These are phyloP conservation scores for Boletus rufocinnamomeus DNA, from an alignment of 768 basidiomycete species.

Conservation along the genomic window DNA sequence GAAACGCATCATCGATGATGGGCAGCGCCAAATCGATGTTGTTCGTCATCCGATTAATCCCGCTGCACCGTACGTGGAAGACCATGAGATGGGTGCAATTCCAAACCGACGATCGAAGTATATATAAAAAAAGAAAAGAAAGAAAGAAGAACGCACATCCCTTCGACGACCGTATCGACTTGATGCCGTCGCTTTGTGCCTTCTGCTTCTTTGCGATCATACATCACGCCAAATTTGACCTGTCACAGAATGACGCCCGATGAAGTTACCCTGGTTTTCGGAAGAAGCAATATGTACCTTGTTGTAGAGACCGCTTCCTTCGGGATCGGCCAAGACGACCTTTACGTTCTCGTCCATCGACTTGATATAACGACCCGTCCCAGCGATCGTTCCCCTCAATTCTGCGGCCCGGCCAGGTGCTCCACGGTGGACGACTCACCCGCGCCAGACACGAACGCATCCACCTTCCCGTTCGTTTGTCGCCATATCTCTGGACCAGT, in stretches of 20 bases:
- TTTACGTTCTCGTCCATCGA: slow-evolving; percentile 63
- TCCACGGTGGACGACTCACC: slow-evolving; percentile 44
- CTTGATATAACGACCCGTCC: slow-evolving; percentile 79
- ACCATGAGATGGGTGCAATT: not conserved
- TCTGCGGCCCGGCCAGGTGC: not conserved
- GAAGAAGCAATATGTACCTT: slow-evolving; percentile 51
- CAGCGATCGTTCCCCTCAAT: slow-evolving; percentile 73
- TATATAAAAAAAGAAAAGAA: slow-evolving; percentile 7
- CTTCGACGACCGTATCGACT: slow-evolving; percentile 95
- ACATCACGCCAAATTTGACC: slow-evolving; percentile 95
- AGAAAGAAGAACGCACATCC: slow-evolving; percentile 54
- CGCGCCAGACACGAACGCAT: slow-evolving; percentile 90
- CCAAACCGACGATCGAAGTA: not conserved
- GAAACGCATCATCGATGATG: slow-evolving; percentile 86
- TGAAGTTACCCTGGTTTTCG: not conserved
- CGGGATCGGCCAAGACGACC: slow-evolving; percentile 85
- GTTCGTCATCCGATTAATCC: slow-evolving; percentile 89
- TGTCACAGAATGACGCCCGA: slow-evolving; percentile 23
- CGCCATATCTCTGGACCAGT: slow-evolving; percentile 96
- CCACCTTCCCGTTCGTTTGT: slow-evolving; percentile 79
- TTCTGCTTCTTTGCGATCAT: slow-evolving; percentile 87
- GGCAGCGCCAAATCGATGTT: slow-evolving; percentile 87
- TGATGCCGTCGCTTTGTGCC: slow-evolving; percentile 92
- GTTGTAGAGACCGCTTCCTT: slow-evolving; percentile 94
- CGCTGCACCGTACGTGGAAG: slow-evolving; percentile 45